Conservation (phyloP, 352 stramenopile genomes). For the Phytopythium helicoides region DNA sequence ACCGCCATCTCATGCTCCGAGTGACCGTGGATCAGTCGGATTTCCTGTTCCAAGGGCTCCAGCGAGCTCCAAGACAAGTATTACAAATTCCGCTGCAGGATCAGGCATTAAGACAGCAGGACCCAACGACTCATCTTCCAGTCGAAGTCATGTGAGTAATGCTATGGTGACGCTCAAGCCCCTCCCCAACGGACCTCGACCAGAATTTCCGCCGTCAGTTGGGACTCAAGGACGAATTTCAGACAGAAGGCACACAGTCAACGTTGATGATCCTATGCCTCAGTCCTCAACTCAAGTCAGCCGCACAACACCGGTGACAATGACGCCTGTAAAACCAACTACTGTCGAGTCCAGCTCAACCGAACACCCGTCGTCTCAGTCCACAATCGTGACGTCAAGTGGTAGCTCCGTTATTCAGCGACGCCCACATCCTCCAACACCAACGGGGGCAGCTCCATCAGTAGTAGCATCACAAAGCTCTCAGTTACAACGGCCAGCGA, state of each 20-base stretch:
- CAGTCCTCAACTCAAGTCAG: constrained; percentile 5
- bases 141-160: background rate
- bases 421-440: constrained; percentile 9
- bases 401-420: constrained; percentile 18
- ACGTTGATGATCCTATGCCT: constrained; percentile 8
- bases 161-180: constrained; percentile 8
- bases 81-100: constrained; percentile 6
- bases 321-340: background rate
- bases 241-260: background rate
- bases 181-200: constrained; percentile 13
- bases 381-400: constrained; percentile 16
- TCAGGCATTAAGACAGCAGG: background rate
- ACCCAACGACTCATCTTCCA: background rate
- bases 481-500: constrained; percentile 7
- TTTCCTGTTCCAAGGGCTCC: constrained; percentile 13
- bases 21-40: constrained; percentile 11
- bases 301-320: too few relatives aligned
- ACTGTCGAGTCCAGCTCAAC: constrained; percentile 8
- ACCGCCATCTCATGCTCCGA: constrained; percentile 13
- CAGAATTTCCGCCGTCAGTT: constrained; percentile 14
- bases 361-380: constrained; percentile 7
- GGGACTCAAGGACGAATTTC: constrained; percentile 7
- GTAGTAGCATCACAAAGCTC: background rate
- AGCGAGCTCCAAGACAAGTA: constrained; percentile 16
- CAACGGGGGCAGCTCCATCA: background rate